Evolutionary conservation across 208 protist genomes (phyloP).

Genomic region (Trypanosoma congolense): DNA sequence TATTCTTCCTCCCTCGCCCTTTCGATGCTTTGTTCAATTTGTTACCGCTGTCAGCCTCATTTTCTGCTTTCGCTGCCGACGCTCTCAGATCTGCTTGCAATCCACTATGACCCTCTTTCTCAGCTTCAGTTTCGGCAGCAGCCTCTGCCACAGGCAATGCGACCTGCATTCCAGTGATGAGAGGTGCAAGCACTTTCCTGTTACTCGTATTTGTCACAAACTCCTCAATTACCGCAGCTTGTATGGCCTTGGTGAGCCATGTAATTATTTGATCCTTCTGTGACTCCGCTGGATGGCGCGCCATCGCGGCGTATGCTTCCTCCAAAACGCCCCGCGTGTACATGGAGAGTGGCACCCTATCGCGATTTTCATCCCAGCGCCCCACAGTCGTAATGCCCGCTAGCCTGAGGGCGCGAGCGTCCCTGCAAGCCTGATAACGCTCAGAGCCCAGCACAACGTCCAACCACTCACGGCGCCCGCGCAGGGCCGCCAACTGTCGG

Average conservation of each 20-base stretch:
- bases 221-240: conserved; percentile 72
- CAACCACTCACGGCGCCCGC: conserved; percentile 45
- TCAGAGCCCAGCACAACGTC: conserved; percentile 51
- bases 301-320: conserved; percentile 36
- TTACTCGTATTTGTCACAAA: conserved; percentile 36
- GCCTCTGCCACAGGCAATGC: conserved; percentile 4
- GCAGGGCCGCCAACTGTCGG: conserved; percentile 55
- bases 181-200: conserved; percentile 15
- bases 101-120: not conserved
- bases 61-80: conserved; percentile 18
- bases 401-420: conserved; percentile 63
- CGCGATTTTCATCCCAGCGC: conserved; percentile 65
- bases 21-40: conserved; percentile 3
- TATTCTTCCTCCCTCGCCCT: conserved; percentile 7
- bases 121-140: conserved; percentile 14
- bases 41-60: conserved; percentile 4
- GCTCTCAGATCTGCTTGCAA: not conserved
- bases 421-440: conserved; percentile 55
- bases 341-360: conserved; percentile 54
- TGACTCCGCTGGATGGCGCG: conserved; percentile 17
- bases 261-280: conserved; percentile 66
- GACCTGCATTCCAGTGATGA: conserved; percentile 25
- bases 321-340: conserved; percentile 68
- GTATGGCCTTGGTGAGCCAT: conserved; percentile 78
- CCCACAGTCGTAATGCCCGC: conserved; percentile 58